Evolutionary conservation across 179 eudicot genomes (phyloP), one percentile per base, ranked within the genome.

Genomic region (Camellia oleifera): DNA sequence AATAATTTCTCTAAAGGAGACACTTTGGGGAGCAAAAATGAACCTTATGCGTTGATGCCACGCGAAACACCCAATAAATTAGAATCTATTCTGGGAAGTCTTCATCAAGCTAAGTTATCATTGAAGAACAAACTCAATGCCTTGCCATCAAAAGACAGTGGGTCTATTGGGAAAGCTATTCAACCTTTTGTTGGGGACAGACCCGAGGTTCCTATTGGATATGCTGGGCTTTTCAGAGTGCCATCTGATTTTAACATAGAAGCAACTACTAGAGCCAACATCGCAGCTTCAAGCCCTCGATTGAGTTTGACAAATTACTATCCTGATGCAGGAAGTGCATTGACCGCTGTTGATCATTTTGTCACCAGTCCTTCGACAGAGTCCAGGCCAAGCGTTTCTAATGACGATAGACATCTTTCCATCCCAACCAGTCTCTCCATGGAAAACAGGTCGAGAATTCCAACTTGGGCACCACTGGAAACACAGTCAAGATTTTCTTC

Each of bases 191-290:
- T 42, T 73, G 76, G 23, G 4, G 88, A 85, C 69, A 70, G 77
- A 68, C 78, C 87, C 13, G 87, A 83, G 53, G 81, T 89, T 79
- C 91, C 91, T 60, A 74, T 85, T 45, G 88, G 87, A 70, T 88
- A 83, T 82, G 83, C 88, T 62, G 89, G 84, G 15, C 91, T 95
- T 82, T 95, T 92, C 85, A 84, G 94, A 80, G 88, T 93, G 72
- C 98, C 97, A 46, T 87, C 86, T 26, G 90, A 89, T 87, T 74
- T 79, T 79, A 84, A 84, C 58, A 75, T 50, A 54, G 89, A 85
- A 81, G 76, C 73, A 81, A 86, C 88, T 69, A 60, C 65, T 58
- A 88, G 57, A 77, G 67, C 75, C 71, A 84, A 75, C 73, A 73
- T 76, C 54, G 72, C 32, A 2, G 78, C 56, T 67, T 81, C 80